phyloP scores from a whole-genome alignment of 345 rosid species.

The Eucalyptus shirleyi region DNA sequence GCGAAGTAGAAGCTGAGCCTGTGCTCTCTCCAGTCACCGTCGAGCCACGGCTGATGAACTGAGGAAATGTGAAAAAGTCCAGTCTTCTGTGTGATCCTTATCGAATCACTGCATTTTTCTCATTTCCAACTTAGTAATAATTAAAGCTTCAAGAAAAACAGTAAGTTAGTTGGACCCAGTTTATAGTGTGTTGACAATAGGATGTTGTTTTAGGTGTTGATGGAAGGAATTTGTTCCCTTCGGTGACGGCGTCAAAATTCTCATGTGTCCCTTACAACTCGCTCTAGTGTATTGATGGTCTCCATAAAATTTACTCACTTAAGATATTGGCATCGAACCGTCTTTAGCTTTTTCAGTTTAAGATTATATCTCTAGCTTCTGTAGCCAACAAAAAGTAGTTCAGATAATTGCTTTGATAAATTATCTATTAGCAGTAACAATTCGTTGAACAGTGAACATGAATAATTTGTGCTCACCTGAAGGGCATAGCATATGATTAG shows the following conservation, averaged over 20 bases:
- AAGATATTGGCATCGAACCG: neutral
- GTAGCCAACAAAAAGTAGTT: neutral
- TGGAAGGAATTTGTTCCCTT: neutral
- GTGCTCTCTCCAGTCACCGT: neutral
- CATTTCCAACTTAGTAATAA: neutral
- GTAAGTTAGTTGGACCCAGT: neutral
- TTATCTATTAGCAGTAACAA: neutral
- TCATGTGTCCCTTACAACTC: neutral
- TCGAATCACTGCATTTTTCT: neutral
- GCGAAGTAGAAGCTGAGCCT: neutral
- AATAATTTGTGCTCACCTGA: neutral
- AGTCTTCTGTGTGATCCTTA: neutral
- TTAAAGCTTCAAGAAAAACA: neutral
- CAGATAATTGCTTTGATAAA: neutral
- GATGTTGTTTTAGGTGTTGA: neutral
- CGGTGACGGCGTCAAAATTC: neutral
- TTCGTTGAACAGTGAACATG: neutral
- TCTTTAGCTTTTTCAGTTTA: neutral
- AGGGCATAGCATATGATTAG: neutral
- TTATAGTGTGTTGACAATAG: neutral
- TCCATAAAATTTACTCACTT: neutral
- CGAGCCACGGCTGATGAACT: neutral
- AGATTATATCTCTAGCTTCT: neutral
- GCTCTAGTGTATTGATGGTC: neutral
- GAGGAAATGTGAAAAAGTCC: neutral